Evolutionary conservation across 176 grass and related monocot species (phyloP), one percentile per base, ranked within the genome.

Genomic region (Eleusine indica): DNA sequence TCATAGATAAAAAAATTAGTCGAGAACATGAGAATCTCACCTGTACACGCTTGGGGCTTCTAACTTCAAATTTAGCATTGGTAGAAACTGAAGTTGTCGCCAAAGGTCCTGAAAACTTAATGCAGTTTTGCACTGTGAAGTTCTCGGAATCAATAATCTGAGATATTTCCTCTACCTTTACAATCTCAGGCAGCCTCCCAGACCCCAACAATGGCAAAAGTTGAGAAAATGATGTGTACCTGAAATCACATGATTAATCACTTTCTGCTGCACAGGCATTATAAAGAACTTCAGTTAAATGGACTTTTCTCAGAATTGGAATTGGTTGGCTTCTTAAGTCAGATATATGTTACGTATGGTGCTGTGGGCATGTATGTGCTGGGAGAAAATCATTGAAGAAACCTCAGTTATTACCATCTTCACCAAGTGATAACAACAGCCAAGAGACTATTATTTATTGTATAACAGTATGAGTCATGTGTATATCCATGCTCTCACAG

Each of bases 31-130:
- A 66, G 46, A 80, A 39, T 10, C 3, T 16, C 85, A 98, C 96
- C 91, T 95, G 96, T 21, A 98, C 91, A 63, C 93, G 83, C 85
- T 98, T 98, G 57, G 93, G 93, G 58, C 96, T 98, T 87, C 91
- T 88, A 73, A 98, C 61, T 89, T 98, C 96, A 87, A 98, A 98
- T 73, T 94, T 99, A 63, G 96, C 96, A 86, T 94, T 99, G 73
- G 96, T 94, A 13, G 83, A 85, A 41, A 99, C 77, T 67, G 91
- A 94, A 21, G 87, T 92, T 3, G 87, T 90, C 37, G 87, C 93
- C 30, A 99, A 85, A 35, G 87, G 93, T 47, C 93, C 93, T 11
- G 93, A 79, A 88, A 99, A 94, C 67, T 87, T 88, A 30, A 99
- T 92, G 7, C 89, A 95, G 85, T 99, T 99, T 83, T 96, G 93